A percentile compares a stretch with the other conserved stretches of the same genome.
These are phyloP conservation scores for Mycena rebaudengoi DNA, from an alignment of 768 basidiomycete genomes.

Conservation along the genomic window DNA sequence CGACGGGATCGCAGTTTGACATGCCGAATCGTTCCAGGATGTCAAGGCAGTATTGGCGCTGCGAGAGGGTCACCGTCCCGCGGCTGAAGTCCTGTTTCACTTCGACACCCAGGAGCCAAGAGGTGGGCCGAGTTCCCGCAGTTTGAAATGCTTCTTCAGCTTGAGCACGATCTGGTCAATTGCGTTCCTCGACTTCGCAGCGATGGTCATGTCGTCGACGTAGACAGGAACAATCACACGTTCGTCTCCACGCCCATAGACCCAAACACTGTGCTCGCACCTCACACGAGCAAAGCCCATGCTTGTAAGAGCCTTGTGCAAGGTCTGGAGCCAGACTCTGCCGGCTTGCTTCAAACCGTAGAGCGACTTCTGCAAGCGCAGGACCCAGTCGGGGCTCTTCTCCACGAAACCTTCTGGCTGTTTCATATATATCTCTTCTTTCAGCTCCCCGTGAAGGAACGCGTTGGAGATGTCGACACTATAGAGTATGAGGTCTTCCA, in stretches of 20 bases:
- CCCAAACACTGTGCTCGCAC: constrained; percentile 22
- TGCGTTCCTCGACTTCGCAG: neutral
- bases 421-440: constrained; percentile 44
- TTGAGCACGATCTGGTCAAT: constrained; percentile 28
- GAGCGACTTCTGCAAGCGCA: constrained; percentile 34
- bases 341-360: constrained; percentile 47
- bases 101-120: constrained; percentile 42
- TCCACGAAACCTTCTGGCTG: constrained; percentile 38
- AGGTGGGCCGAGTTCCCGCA: constrained; percentile 40
- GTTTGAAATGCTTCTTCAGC: constrained; percentile 37
- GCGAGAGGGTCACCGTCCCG: constrained; percentile 30
- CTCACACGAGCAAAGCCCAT: constrained; percentile 9
- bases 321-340: constrained; percentile 34
- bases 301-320: constrained; percentile 23
- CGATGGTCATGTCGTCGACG: constrained; percentile 38
- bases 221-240: constrained; percentile 37
- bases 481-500: constrained; percentile 35
- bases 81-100: constrained; percentile 33
- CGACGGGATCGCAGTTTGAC: neutral
- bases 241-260: constrained; percentile 24
- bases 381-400: constrained; percentile 24
- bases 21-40: constrained; percentile 33
- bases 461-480: constrained; percentile 38
- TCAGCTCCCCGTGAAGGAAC: constrained; percentile 39
- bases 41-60: constrained; percentile 32